Evolutionary conservation across 306 rosid species (phyloP), one percentile per base, ranked within the genome.

Genomic region (Ziziphus jujuba): DNA sequence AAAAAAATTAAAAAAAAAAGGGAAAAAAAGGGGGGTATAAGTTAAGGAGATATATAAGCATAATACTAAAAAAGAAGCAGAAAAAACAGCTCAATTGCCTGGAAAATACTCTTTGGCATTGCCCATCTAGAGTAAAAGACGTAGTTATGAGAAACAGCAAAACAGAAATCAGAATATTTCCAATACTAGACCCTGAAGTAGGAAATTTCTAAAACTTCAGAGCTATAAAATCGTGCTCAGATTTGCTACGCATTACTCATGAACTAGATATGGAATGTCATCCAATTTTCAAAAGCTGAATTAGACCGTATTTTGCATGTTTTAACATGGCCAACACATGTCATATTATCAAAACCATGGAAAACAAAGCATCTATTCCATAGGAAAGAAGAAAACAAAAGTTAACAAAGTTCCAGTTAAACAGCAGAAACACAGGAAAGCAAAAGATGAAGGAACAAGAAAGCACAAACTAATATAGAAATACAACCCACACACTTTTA

Each of bases 401-500:
- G 9, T 11, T 36, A 3, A 2, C 6, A 7, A 36, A 36, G 43
- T 55, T 57, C 12, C 43, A 25, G 3, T 16, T 24, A 24, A 11
- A 22, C 51, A 51, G 10, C 28, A 63, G 45, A 62, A 22, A 28
- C n/a, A 69, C n/a, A 63, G 34, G 16, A 17, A 44, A 44, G 56
- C 22, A 21, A 22, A 36, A 38, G 52, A 16, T 49, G 47, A 31
- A 44, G 13, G 38, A 56, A 38, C 15, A 25, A 63, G 28, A 23
- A 9, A 63, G 13, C 23, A 16, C 43, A 15, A 43, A 31, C n/a
- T 19, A 67, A 2, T 43, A 21, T 49, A 36, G 43, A 36, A 11
- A 36, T 36, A 6, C 74, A 60, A 51, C n/a, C 19, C n/a, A 13
- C 28, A 50, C 44, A 36, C 65, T 54, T 60, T 43, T 33, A n/a